phyloP scores from a whole-genome alignment of 2,329 filamentous ascomycete genomes.

The Arthrobotrys pseudoclavata region DNA sequence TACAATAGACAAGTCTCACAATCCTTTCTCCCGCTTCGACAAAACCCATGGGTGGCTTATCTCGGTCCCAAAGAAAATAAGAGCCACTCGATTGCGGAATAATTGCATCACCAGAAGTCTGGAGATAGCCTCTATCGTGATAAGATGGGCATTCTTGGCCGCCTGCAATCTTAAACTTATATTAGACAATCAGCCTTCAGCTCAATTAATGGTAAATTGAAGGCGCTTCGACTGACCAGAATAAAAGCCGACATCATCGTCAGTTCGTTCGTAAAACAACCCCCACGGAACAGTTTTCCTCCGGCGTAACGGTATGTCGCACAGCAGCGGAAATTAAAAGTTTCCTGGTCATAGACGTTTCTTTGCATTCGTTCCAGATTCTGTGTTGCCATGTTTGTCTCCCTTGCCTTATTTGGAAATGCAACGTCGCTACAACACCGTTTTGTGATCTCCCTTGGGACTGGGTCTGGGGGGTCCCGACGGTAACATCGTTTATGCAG shows the following conservation, averaged over 20 bases:
- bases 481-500: conserved; percentile 41
- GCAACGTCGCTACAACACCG: conserved; percentile 48
- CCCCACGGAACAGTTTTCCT: not conserved
- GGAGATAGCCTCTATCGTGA: conserved; percentile 31
- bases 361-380: conserved; percentile 1
- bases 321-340: conserved; percentile 58
- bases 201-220: conserved; percentile 13
- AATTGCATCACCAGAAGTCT: conserved; percentile 49
- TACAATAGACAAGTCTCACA: conserved; percentile 42
- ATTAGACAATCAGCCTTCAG: conserved; percentile 17
- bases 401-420: conserved; percentile 23
- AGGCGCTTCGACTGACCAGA: conserved; percentile 30
- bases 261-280: not conserved
- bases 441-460: not conserved
- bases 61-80: conserved; percentile 22
- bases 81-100: conserved; percentile 48
- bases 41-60: conserved; percentile 28
- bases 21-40: conserved; percentile 33
- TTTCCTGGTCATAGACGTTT: conserved; percentile 3
- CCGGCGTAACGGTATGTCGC: conserved; percentile 24
- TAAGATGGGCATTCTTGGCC: conserved; percentile 47
- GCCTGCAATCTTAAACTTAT: conserved; percentile 41
- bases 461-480: conserved; percentile 7
- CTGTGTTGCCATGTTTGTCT: conserved; percentile 34
- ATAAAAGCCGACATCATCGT: conserved; percentile 4